Conservation (phyloP, 176 grass and related monocot genomes). For the Pontederia paniculata region DNA sequence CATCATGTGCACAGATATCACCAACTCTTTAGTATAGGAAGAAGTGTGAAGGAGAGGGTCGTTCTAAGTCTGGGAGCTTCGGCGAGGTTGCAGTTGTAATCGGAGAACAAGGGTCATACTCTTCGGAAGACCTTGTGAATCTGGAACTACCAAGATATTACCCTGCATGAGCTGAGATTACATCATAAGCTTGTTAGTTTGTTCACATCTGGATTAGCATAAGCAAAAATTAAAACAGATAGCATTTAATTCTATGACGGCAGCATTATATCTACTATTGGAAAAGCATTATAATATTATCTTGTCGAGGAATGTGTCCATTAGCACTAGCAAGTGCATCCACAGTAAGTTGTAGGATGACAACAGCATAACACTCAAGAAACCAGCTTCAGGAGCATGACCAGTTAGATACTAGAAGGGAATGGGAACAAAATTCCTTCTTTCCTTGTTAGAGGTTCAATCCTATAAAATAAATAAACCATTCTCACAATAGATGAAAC, state of each 20-base stretch:
- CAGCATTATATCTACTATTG: no score
- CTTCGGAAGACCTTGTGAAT: slow-evolving; percentile 37
- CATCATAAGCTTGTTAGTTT: background rate
- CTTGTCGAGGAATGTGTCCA: no score
- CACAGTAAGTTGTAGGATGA: no score
- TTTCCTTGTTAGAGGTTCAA: no score
- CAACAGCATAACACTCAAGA: no score
- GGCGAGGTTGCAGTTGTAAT: slow-evolving; percentile 46
- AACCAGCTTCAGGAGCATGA: no score
- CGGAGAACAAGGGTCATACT: slow-evolving; percentile 70
- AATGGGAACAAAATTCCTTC: no score
- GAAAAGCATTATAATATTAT: no score
- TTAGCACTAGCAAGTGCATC: no score
- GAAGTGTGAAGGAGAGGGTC: slow-evolving; percentile 20
- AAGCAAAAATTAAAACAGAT: background rate
- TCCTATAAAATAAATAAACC: no score
- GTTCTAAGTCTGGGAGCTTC: slow-evolving; percentile 10
- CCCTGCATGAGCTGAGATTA: slow-evolving; percentile 69
- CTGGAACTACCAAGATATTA: slow-evolving; percentile 65
- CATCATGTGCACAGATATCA: slow-evolving; percentile 63
- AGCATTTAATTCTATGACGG: background rate
- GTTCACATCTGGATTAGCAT: background rate
- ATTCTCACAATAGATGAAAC: no score
- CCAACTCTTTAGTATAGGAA: slow-evolving; percentile 32
- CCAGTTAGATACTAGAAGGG: no score